phyloP scores from a whole-genome alignment of 176 grass and related monocot species.

The Cenchrus purpureus region DNA sequence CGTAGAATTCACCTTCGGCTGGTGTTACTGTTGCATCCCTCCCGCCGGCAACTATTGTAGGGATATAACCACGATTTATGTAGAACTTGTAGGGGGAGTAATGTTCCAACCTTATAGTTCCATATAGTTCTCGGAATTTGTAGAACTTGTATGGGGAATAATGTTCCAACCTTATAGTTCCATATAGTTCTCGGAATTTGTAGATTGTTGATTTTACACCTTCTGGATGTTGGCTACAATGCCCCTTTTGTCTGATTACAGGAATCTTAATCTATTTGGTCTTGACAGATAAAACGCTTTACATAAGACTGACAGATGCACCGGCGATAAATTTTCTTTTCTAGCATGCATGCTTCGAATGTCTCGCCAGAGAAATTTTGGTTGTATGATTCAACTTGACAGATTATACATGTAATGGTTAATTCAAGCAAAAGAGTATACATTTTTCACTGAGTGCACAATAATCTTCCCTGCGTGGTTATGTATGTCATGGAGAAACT shows the following conservation, averaged over 20 bases:
- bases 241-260: neutral
- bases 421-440: neutral
- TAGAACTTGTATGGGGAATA: neutral
- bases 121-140: neutral
- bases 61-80: neutral
- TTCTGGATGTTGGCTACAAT: neutral
- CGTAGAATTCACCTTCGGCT: neutral
- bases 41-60: neutral
- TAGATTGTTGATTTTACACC: neutral
- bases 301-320: neutral
- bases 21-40: neutral
- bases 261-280: neutral
- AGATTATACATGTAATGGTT: neutral
- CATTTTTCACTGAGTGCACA: neutral
- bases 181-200: neutral
- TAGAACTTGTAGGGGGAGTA: neutral
- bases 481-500: constrained; percentile 6
- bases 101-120: neutral
- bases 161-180: neutral
- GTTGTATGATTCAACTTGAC: neutral
- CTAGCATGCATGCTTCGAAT: neutral
- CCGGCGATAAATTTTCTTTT: neutral
- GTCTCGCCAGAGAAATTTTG: neutral
- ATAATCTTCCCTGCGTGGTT: neutral
- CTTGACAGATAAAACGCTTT: neutral